A percentile compares a stretch with the other conserved stretches of the same genome.
phyloP scores from a whole-genome alignment of 495 filamentous ascomycete species.

The Hypoxylon intermedium region DNA sequence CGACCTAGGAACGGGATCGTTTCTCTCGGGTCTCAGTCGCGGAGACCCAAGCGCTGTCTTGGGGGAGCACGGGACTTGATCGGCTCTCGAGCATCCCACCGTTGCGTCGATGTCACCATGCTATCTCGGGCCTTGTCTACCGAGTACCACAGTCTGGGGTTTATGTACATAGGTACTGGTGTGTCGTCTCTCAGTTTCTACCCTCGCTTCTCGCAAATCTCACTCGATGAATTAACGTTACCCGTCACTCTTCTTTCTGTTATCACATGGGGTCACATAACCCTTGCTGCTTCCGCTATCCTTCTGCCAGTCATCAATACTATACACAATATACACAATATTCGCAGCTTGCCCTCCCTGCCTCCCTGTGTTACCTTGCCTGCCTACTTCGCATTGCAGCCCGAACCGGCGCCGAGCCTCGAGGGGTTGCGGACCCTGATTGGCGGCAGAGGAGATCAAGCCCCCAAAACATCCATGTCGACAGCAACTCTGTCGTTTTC shows the following conservation, averaged over 20 bases:
- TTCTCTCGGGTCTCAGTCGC: constrained; percentile 2
- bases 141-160: constrained; percentile 40
- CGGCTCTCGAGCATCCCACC: constrained; percentile 34
- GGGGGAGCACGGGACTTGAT: constrained; percentile 33
- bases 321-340: too few relatives aligned
- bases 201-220: constrained; percentile 32
- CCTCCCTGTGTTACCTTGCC: background rate
- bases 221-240: constrained; percentile 24
- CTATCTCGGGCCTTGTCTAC: constrained; percentile 41
- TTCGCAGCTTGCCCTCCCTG: constrained; percentile 7
- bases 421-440: constrained; percentile 32
- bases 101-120: constrained; percentile 38
- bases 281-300: too few relatives aligned
- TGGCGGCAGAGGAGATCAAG: constrained; percentile 31
- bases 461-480: constrained; percentile 12
- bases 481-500: too few relatives aligned
- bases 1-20: constrained; percentile 16
- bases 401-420: constrained; percentile 34
- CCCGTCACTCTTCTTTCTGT: constrained; percentile 9
- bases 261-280: constrained; percentile 32
- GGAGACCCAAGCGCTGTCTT: constrained; percentile 11
- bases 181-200: constrained; percentile 29
- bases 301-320: background rate
- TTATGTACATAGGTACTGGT: too few relatives aligned
- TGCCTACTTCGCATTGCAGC: constrained; percentile 36